A percentile compares a stretch with the other conserved stretches of the same genome.
Conservation (phyloP, 306 rosid genomes). For the Inga oerstediana region DNA sequence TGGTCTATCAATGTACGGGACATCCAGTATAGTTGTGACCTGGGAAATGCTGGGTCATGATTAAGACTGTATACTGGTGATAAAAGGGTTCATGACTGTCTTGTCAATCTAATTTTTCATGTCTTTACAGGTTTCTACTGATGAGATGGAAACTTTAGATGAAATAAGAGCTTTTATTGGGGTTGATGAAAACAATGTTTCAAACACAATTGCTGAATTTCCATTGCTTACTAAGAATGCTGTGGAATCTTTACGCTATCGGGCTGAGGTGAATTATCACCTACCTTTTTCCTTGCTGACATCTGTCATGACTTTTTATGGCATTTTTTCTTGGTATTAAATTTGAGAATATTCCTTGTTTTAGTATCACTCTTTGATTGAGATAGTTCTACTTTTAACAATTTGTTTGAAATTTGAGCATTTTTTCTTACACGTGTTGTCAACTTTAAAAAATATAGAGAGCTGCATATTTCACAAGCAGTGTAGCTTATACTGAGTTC, state of each 20-base stretch:
- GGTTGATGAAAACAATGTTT: conserved; percentile 60
- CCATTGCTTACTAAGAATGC: conserved; percentile 76
- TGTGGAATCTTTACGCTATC: conserved; percentile 86
- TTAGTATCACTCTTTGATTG: conserved; percentile 1
- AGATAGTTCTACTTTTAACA: not conserved
- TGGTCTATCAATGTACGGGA: conserved; percentile 25
- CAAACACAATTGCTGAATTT: conserved; percentile 63
- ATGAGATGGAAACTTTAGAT: conserved; percentile 79
- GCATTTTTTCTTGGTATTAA: not conserved
- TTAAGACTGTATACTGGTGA: conserved; percentile 21
- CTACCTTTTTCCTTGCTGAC: conserved; percentile 23
- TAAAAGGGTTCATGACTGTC: not conserved
- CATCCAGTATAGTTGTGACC: conserved; percentile 14
- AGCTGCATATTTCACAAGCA: not conserved
- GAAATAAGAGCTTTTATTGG: conserved; percentile 74
- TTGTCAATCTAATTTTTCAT: conserved; percentile 10
- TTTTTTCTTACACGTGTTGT: not conserved
- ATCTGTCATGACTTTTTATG: conserved; percentile 1
- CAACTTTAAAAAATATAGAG: not conserved
- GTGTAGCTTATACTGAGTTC: not conserved
- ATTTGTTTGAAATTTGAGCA: not conserved
- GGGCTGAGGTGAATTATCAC: conserved; percentile 78
- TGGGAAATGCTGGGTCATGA: conserved; percentile 17
- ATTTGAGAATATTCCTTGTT: conserved; percentile 4
- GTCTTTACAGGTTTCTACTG: conserved; percentile 70